Base-by-base conservation (phyloP, 2,329 filamentous ascomycete species). In the Epichloe glyceriae region DNA sequence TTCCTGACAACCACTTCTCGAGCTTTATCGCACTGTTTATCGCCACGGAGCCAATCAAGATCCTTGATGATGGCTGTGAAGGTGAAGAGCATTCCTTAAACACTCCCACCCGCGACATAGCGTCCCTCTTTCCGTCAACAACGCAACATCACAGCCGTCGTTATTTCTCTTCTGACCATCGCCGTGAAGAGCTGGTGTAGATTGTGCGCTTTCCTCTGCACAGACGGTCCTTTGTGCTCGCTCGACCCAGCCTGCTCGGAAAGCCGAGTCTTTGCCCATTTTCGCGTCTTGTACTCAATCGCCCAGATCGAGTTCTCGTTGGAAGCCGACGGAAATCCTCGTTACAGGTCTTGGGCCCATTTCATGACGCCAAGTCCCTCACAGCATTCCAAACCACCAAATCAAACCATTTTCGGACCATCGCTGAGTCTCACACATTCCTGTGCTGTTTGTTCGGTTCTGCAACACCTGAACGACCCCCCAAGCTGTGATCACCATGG, bases 401-500 rank as follows among this genome's bases (percentile, higher is more conserved):
- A 43, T 20, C 30, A 37, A n/a, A n/a, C 48, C 26, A 19, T 34
- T 4, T n/a, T n/a, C 19, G 14, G 45, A 54, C 50, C 57, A 44
- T n/a, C 43, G 19, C 49, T 57, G 50, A 35, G 54, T 53, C 52
- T 53, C 54, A 57, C 65, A 62, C 61, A 58, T 64, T 60, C 58
- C 50, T 49, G 49, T 48, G 54, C 50, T 52, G 55, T 47, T 49
- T 52, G 55, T 47, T 49, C 60, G 61, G 47, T 54, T 51, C n/a
- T 54, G 50, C 22, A 50, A 10, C 50, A 54, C 49, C 54, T 49
- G 51, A 56, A 53, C 54, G 50, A 56, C 51, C 52, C 52, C 52
- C 53, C 51, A 56, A 53, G 50, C 56, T 53, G 53, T 54, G 52
- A 57, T 55, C 61, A 62, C 55, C 57, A 68, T 68, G 66, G 64